A percentile compares a stretch with the other conserved stretches of the same genome.
Evolutionary conservation across 2,329 filamentous ascomycete species (phyloP).

Genomic region (Fonsecaea nubica): DNA sequence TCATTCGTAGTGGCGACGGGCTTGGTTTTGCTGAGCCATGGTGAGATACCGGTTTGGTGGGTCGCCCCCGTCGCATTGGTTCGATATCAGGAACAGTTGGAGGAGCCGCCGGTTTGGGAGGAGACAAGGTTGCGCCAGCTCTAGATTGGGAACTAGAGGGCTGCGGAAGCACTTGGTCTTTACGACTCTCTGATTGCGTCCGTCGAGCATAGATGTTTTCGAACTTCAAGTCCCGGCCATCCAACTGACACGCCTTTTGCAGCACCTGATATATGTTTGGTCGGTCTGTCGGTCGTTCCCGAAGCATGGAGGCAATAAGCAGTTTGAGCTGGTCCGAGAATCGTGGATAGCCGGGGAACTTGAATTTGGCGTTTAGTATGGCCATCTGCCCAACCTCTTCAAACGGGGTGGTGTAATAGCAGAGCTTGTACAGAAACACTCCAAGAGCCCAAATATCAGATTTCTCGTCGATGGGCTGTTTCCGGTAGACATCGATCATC

Average conservation of each 20-base stretch:
- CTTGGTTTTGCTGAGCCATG: slow-evolving; percentile 62
- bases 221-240: slow-evolving; percentile 82
- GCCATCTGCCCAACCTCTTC: slow-evolving; percentile 97
- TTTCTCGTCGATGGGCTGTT: slow-evolving; percentile 97
- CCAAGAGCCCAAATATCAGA: slow-evolving; percentile 98
- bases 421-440: slow-evolving; percentile 94
- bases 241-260: slow-evolving; percentile 85
- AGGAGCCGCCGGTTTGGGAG: slow-evolving; percentile 64
- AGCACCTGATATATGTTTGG: slow-evolving; percentile 96
- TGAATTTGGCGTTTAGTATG: slow-evolving; percentile 93
- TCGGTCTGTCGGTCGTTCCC: slow-evolving; percentile 76
- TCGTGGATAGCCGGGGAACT: slow-evolving; percentile 82
- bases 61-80: slow-evolving; percentile 89
- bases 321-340: slow-evolving; percentile 91
- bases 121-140: slow-evolving; percentile 81
- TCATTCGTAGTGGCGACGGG: slow-evolving; percentile 72
- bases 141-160: slow-evolving; percentile 65
- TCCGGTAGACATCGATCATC: slow-evolving; percentile 98
- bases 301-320: slow-evolving; percentile 90
- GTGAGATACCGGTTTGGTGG: slow-evolving; percentile 60
- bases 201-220: slow-evolving; percentile 80
- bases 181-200: slow-evolving; percentile 68
- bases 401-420: slow-evolving; percentile 98
- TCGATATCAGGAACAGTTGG: slow-evolving; percentile 84
- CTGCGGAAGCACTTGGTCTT: slow-evolving; percentile 65